Conservation (phyloP, 352 stramenopile genomes). For the Phytopythium boreale region DNA sequence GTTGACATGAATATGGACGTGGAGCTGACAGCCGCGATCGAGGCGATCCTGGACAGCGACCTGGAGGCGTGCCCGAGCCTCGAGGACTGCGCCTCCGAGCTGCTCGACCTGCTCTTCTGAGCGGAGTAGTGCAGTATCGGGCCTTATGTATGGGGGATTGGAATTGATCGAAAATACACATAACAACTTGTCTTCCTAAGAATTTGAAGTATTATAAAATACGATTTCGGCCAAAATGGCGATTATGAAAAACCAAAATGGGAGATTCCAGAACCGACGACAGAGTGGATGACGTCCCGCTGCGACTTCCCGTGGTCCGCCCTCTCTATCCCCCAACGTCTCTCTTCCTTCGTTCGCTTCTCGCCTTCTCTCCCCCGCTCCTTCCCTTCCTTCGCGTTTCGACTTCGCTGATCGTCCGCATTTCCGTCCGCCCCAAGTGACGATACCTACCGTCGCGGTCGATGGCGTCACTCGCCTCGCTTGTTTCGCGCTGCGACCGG, state of each 20-base stretch:
- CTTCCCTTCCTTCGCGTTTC: not conserved
- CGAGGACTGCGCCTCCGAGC: slow-evolving; percentile 59
- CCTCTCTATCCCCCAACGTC: not conserved
- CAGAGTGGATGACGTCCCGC: not conserved
- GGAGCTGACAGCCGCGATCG: slow-evolving; percentile 21
- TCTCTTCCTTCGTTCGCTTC: not conserved
- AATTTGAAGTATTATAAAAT: not conserved
- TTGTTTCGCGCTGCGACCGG: not conserved
- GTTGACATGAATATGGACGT: slow-evolving; percentile 16
- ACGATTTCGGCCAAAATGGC: not conserved
- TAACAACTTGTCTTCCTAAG: not conserved
- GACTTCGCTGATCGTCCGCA: not conserved
- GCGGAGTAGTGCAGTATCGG: not conserved
- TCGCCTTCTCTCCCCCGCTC: too few relatives aligned
- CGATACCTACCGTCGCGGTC: not conserved
- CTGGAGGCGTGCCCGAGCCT: slow-evolving; percentile 48
- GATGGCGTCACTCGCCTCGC: not conserved
- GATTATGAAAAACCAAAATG: too few relatives aligned
- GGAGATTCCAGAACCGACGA: too few relatives aligned
- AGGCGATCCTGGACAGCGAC: slow-evolving; percentile 16
- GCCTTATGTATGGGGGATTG: not conserved
- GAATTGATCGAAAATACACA: not conserved
- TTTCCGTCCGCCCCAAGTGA: not conserved
- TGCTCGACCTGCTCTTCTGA: slow-evolving; percentile 70
- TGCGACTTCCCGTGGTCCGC: too few relatives aligned